Base-by-base conservation (phyloP, 2,329 filamentous ascomycete species). In the Aureobasidium sp. region DNA sequence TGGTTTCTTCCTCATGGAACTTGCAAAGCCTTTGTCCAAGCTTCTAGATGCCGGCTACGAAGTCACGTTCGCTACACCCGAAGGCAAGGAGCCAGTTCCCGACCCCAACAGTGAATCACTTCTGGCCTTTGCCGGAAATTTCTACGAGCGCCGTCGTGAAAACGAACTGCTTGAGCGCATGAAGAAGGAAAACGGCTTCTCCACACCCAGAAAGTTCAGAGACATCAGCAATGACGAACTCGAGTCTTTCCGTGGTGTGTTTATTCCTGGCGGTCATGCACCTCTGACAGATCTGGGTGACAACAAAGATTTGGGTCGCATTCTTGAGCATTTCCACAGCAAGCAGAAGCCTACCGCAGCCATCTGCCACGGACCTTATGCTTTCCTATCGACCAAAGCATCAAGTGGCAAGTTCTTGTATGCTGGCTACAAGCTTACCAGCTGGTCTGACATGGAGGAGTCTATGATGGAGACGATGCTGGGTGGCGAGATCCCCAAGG, bases 361-460 rank as follows among this genome's bases (percentile, higher is more conserved):
- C 3, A 74, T 79, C n/a, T 79, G 78, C 43, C 77, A 80, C 60
- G 78, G 78, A 1, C 77, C 77, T 0, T 78, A 75, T 66, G 78
- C 76, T 1, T 72, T 79, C 41, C 62, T 80, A 15, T 76, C 73
- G 5, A 79, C 77, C 0, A 76, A 75, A 65, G 65, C 67, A 17
- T 71, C 67, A 0, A 69, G 70, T 52, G 70, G 71, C 0, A 67
- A 70, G 34, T 79, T 79, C 55, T 74, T 72, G 27, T 80, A 79
- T 63, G 74, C 76, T 46, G 77, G 76, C 17, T 80, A 79, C 64
- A 73, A 75, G 66, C 73, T 80, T 36, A 79, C 76, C 1, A 72
- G 71, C 41, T 79, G 76, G 73, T 77, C 75, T 46, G 76, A 79
- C 67, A 71, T 69, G 0, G 78, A 80, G 66, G 78, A 80, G 68